Evolutionary conservation across 257 asterid species (phyloP).

Genomic region (Ophiorrhiza pumila): DNA sequence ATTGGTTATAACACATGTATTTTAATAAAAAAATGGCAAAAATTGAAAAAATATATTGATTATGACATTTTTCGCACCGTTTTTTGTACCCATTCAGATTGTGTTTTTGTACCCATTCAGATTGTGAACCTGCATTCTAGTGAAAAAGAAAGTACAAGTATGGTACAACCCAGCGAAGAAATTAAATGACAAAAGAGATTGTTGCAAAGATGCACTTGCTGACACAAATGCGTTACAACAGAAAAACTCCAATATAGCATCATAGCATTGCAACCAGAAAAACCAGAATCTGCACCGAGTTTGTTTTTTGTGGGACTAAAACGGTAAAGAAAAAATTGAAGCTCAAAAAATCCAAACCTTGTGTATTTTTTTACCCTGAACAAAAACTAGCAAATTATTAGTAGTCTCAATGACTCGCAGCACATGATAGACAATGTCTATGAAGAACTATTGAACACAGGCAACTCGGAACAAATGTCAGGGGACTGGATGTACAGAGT

Average conservation of each 20-base stretch:
- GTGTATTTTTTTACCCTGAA: neutral
- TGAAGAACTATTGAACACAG: too few relatives aligned
- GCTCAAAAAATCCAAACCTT: neutral
- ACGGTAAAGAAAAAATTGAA: neutral
- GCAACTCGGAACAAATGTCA: neutral
- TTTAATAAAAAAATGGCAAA: too few relatives aligned
- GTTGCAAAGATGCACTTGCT: neutral
- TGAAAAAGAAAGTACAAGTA: too few relatives aligned
- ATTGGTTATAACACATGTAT: too few relatives aligned
- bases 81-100: too few relatives aligned
- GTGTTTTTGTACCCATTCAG: too few relatives aligned
- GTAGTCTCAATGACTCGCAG: neutral
- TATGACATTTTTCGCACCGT: too few relatives aligned
- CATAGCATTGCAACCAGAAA: neutral
- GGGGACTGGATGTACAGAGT: neutral
- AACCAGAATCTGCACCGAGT: neutral
- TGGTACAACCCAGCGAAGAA: neutral
- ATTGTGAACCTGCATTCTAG: neutral
- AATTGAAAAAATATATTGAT: too few relatives aligned
- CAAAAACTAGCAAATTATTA: too few relatives aligned
- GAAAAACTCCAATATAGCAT: neutral
- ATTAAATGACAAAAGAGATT: neutral
- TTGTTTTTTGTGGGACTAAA: neutral
- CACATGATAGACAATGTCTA: neutral
- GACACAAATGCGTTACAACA: neutral